A percentile compares a stretch with the other conserved stretches of the same genome.
These are phyloP conservation scores for Cordyceps farinosa DNA, from an alignment of 2,329 filamentous ascomycete species.

Conservation along the genomic window DNA sequence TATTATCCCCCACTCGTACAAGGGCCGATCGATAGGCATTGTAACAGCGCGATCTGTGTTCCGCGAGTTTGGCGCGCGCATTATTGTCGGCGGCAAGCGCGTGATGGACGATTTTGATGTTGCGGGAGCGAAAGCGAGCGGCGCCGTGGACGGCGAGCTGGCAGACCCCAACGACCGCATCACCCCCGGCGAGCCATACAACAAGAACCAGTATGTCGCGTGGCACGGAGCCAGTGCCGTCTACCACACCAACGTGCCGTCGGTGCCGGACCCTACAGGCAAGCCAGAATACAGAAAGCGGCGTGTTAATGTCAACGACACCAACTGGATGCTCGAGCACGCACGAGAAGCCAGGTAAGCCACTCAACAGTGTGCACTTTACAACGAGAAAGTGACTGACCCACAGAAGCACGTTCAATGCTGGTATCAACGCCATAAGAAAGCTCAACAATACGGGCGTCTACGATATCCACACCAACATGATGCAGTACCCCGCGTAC, in stretches of 20 bases:
- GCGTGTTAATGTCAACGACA: constrained; percentile 82
- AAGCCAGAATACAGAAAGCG: constrained; percentile 81
- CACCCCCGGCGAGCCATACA: constrained; percentile 80
- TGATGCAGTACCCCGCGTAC: constrained; percentile 78
- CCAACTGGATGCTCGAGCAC: constrained; percentile 97
- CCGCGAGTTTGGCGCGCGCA: constrained; percentile 90
- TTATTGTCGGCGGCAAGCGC: constrained; percentile 84
- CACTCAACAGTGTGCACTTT: not conserved
- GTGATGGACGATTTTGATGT: constrained; percentile 89
- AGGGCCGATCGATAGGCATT: constrained; percentile 93
- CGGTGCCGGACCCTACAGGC: constrained; percentile 69
- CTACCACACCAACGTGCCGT: constrained; percentile 79
- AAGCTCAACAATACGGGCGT: constrained; percentile 68
- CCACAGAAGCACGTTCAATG: constrained; percentile 74
- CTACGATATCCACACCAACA: constrained; percentile 93
- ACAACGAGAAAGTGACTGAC: not conserved
- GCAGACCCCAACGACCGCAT: constrained; percentile 85
- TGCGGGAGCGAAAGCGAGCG: constrained; percentile 67
- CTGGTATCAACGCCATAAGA: constrained; percentile 65
- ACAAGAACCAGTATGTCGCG: constrained; percentile 97
- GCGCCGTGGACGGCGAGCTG: constrained; percentile 80
- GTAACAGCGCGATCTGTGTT: constrained; percentile 96
- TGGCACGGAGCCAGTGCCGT: constrained; percentile 97
- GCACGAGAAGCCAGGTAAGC: constrained; percentile 80
- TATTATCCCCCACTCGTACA: constrained; percentile 97